Evolutionary conservation across 1,284 basidiomycete genomes (phyloP), one percentile per base, ranked within the genome.

Genomic region (Erythrobasidium hasegawianum): DNA sequence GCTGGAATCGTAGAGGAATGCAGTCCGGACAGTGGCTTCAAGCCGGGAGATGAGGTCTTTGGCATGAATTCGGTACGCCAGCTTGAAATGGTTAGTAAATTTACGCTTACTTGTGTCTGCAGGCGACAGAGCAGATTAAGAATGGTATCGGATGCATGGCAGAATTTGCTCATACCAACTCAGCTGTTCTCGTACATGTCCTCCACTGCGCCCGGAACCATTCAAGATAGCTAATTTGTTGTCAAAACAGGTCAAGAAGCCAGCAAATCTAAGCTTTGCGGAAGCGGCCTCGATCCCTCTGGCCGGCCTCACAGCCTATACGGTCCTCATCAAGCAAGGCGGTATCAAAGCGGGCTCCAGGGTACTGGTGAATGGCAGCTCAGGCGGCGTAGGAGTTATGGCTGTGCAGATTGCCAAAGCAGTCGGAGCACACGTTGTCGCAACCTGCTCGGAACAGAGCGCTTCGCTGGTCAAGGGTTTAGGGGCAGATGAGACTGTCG

Each of bases 331-430:
- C 22, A 76, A 82, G 71, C 77, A 1, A 80, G 81, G 0, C 82
- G 83, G 69, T 43, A 29, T 68, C 18, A 68, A 68, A 33, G 66
- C 68, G 22, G 57, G 68, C 57, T 67, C 57, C 43, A 70, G 27
- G 0, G 77, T 88, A 4, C 81, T 87, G 68, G 79, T 88, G 68
- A 84, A 86, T 53, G 87, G 87, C 0, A 87, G 85, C 0, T 84
- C 82, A n/a, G 82, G 84, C 1, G 77, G 82, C 1, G 85, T 87
- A 0, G 87, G 87, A 0, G 79, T 80, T 24, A 81, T 81, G 66
- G 86, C 83, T 0, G 83, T 87, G 45, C 86, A 88, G 72, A 77
- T 87, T 27, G 85, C 85, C 1, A 86, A 85, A 68, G 78, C 81
- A 0, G 78, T 80, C 66, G 84, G 84, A 0, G 80, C 82, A 45